Evolutionary conservation across 176 grass and related monocot genomes (phyloP).

Genomic region (Oryza meyeriana): DNA sequence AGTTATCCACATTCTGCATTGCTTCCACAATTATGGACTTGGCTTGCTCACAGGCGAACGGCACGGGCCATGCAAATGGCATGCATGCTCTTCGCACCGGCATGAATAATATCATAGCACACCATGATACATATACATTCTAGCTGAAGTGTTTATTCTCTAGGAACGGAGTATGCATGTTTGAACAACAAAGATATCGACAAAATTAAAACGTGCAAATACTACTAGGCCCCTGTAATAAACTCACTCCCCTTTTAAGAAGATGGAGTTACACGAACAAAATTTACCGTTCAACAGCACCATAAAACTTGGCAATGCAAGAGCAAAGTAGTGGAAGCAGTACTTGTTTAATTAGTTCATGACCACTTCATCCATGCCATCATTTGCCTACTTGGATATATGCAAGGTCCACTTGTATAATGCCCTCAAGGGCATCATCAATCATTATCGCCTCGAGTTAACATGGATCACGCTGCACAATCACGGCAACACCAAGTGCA

Average conservation of each 20-base stretch:
- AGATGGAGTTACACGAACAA: background rate
- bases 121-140: background rate
- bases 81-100: background rate
- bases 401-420: conserved; percentile 32
- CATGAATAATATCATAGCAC: background rate
- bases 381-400: conserved; percentile 8
- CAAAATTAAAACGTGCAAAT: too few species aligned
- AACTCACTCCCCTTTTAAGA: background rate
- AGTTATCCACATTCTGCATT: conserved; percentile 2
- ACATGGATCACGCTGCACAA: conserved; percentile 41
- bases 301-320: background rate
- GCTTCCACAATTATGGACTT: conserved; percentile 20
- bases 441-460: conserved; percentile 44
- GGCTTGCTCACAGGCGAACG: conserved; percentile 11
- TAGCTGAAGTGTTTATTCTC: background rate
- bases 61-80: conserved; percentile 28
- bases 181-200: too few species aligned
- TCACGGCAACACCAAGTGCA: conserved; percentile 18
- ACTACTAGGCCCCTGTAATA: background rate
- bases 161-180: background rate
- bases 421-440: conserved; percentile 33
- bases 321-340: background rate
- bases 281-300: background rate
- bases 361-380: conserved; percentile 4
- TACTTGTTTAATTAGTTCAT: background rate